Conservation (phyloP, 352 stramenopile genomes). For the Globisporangium abappressorium region DNA sequence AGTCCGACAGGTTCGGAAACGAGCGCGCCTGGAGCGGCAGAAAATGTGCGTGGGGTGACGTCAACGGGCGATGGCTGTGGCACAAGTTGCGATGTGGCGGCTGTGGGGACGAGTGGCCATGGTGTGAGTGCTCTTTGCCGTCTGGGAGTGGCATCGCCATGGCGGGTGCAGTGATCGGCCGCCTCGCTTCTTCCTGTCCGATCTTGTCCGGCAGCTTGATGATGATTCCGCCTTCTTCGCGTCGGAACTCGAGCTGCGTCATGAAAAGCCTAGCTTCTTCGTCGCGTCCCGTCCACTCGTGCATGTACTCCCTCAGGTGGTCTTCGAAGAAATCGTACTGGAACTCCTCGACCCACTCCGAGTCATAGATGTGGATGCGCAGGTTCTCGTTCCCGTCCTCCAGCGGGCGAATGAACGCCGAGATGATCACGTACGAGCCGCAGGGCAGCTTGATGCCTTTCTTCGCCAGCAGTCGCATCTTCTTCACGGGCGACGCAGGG, state of each 20-base stretch:
- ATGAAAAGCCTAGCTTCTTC: slow-evolving; percentile 43
- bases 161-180: not conserved
- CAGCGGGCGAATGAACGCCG: slow-evolving; percentile 60
- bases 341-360: slow-evolving; percentile 70
- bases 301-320: slow-evolving; percentile 49
- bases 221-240: slow-evolving; percentile 59
- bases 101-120: slow-evolving; percentile 3
- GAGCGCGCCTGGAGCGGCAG: not conserved
- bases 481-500: slow-evolving; percentile 43
- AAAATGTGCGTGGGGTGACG: not conserved
- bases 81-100: slow-evolving; percentile 9
- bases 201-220: slow-evolving; percentile 62
- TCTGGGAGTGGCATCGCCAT: slow-evolving; percentile 2
- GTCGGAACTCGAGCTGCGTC: slow-evolving; percentile 53
- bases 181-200: not conserved
- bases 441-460: slow-evolving; percentile 56
- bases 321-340: slow-evolving; percentile 76
- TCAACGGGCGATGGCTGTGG: slow-evolving; percentile 10
- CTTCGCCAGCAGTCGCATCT: slow-evolving; percentile 55
- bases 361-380: slow-evolving; percentile 68
- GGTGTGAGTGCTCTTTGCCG: slow-evolving; percentile 9
- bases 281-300: slow-evolving; percentile 33
- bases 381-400: slow-evolving; percentile 75
- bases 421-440: slow-evolving; percentile 62
- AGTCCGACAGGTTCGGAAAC: slow-evolving; percentile 4